These are phyloP conservation scores for Cryphonectria japonica DNA, from an alignment of 2,329 filamentous ascomycete species.

Conservation along the genomic window DNA sequence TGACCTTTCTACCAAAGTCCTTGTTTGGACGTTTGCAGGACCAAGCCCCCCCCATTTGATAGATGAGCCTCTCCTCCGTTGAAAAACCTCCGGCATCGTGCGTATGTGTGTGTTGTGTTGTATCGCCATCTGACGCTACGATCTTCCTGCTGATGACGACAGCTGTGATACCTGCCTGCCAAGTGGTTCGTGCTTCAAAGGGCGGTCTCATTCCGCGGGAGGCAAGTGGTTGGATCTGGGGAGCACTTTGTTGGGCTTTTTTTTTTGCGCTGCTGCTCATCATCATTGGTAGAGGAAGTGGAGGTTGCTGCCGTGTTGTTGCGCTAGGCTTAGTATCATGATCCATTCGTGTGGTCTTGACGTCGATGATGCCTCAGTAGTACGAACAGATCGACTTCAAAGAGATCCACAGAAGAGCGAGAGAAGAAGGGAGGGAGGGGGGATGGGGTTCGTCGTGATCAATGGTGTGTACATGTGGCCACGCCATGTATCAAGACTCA, in stretches of 20 bases:
- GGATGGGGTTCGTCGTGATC: neutral
- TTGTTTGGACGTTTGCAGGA: neutral
- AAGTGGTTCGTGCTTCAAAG: neutral
- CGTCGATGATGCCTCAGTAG: neutral
- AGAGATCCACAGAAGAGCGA: neutral
- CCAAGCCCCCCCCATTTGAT: neutral
- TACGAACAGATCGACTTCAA: neutral
- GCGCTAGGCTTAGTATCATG: neutral
- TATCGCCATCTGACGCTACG: constrained; percentile 1
- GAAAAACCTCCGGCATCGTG: neutral
- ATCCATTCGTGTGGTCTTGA: neutral
- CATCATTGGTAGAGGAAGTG: neutral
- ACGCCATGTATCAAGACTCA: neutral
- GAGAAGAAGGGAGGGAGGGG: too few species aligned
- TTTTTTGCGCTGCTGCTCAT: neutral
- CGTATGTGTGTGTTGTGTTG: neutral
- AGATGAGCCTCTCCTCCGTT: neutral
- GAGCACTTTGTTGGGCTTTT: neutral
- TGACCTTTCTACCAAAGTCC: neutral
- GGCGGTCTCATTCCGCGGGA: neutral
- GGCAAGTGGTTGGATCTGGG: neutral
- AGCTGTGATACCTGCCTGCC: neutral
- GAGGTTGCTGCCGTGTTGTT: neutral
- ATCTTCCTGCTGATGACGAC: constrained; percentile 1
- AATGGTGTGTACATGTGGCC: neutral